phyloP scores from a whole-genome alignment of 2,329 filamentous ascomycete species.

The Neofusicoccum parvum region DNA sequence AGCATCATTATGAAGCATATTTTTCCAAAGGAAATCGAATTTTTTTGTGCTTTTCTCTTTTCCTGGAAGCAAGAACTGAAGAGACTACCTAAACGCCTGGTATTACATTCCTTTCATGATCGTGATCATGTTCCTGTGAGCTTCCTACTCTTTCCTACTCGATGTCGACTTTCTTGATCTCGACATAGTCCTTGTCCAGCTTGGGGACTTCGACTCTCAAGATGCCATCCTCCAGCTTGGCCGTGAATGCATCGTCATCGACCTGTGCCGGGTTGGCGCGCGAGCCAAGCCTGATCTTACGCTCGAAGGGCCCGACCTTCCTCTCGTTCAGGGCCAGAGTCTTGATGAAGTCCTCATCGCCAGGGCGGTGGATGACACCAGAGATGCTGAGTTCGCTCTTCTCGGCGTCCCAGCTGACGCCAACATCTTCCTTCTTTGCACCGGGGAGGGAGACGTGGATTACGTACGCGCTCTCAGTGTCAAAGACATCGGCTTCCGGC shows the following conservation, averaged over 20 bases:
- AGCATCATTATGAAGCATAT: neutral
- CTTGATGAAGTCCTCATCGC: constrained; percentile 67
- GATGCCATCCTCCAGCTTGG: constrained; percentile 78
- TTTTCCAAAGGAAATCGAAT: constrained; percentile 6
- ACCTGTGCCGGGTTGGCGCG: constrained; percentile 61
- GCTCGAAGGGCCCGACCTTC: constrained; percentile 73
- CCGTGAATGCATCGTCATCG: constrained; percentile 68
- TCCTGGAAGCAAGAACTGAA: neutral
- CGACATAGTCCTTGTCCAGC: constrained; percentile 65
- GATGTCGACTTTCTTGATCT: constrained; percentile 56
- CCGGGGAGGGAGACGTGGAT: constrained; percentile 76
- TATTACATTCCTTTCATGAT: neutral
- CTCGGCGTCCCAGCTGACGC: constrained; percentile 74
- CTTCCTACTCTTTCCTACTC: constrained; percentile 47
- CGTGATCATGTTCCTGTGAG: neutral
- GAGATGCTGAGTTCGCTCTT: constrained; percentile 66
- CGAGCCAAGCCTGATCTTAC: constrained; percentile 64
- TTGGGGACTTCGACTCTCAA: constrained; percentile 78
- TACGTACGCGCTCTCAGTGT: constrained; percentile 62
- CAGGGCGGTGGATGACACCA: constrained; percentile 73
- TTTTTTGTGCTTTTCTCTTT: constrained; percentile 21
- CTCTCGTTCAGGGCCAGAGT: constrained; percentile 67
- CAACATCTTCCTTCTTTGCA: constrained; percentile 76
- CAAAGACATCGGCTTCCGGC: constrained; percentile 76
- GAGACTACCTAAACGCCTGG: constrained; percentile 18